Evolutionary conservation across 164 flowering plant species (phyloP).

Genomic region (Vitis cinerea): DNA sequence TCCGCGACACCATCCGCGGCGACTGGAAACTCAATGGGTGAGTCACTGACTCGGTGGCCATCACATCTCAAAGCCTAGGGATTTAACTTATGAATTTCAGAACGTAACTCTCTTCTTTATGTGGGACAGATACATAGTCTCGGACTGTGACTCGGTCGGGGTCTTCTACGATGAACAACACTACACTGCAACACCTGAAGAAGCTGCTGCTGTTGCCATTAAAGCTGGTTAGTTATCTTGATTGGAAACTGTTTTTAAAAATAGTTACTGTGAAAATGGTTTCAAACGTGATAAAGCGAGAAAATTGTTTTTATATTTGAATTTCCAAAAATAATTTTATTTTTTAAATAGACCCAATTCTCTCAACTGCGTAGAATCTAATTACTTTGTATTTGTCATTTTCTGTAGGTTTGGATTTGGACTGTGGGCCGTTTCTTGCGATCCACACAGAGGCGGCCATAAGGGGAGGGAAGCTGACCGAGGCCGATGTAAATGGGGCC

Average conservation of each 20-base stretch:
- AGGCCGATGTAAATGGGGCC: slow-evolving; percentile 53
- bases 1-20: slow-evolving; percentile 55
- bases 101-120: background rate
- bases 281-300: too few relatives aligned
- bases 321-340: too few relatives aligned
- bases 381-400: too few relatives aligned
- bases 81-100: too few relatives aligned
- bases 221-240: slow-evolving; percentile 40
- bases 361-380: too few relatives aligned
- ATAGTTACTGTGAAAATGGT: too few relatives aligned
- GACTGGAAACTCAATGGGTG: slow-evolving; percentile 68
- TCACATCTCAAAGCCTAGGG: background rate
- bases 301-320: too few relatives aligned
- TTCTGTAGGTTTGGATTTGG: slow-evolving; percentile 59
- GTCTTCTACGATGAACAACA: slow-evolving; percentile 49
- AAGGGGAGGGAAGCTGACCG: slow-evolving; percentile 32
- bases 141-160: slow-evolving; percentile 67
- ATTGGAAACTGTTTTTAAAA: background rate
- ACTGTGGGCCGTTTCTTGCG: slow-evolving; percentile 67
- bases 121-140: slow-evolving; percentile 52
- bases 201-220: slow-evolving; percentile 54
- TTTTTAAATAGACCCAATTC: too few relatives aligned
- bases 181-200: slow-evolving; percentile 59
- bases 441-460: slow-evolving; percentile 49
- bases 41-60: background rate